phyloP scores from a whole-genome alignment of 1,284 basidiomycete genomes.

The Sutorius eximius region DNA sequence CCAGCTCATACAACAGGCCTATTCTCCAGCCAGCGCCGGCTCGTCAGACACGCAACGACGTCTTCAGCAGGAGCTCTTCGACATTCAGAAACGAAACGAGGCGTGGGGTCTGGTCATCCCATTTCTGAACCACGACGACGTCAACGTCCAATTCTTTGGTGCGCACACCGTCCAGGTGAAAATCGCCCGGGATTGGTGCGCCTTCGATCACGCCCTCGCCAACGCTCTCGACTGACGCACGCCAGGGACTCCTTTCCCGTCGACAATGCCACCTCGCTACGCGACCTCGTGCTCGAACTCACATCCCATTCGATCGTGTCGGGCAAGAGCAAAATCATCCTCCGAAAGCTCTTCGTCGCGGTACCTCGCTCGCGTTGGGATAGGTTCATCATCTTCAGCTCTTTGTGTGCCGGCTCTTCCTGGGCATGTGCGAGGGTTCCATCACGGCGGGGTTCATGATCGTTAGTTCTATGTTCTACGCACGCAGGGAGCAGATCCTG shows the following conservation, averaged over 20 bases:
- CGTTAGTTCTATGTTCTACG: conserved; percentile 79
- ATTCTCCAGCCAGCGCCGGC: conserved; percentile 48
- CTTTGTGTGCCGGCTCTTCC: conserved; percentile 61
- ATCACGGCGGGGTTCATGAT: conserved; percentile 80
- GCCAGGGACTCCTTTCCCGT: conserved; percentile 62
- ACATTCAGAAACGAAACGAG: conserved; percentile 68
- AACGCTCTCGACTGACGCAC: conserved; percentile 5
- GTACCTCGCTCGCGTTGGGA: conserved; percentile 41
- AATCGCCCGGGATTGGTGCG: conserved; percentile 86
- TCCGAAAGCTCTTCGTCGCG: conserved; percentile 84
- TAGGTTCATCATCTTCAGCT: conserved; percentile 40
- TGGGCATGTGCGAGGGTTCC: conserved; percentile 77
- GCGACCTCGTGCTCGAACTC: conserved; percentile 63
- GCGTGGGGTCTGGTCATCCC: conserved; percentile 81
- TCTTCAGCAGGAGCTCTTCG: conserved; percentile 71
- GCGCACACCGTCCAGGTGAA: conserved; percentile 91
- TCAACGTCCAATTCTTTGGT: conserved; percentile 88
- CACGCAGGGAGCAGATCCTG: conserved; percentile 67
- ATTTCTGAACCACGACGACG: conserved; percentile 65
- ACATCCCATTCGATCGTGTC: conserved; percentile 57
- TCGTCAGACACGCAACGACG: conserved; percentile 59
- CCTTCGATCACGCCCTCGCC: conserved; percentile 1
- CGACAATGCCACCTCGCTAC: conserved; percentile 52
- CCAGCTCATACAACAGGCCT: conserved; percentile 62
- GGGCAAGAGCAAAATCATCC: conserved; percentile 63